A percentile compares a stretch with the other conserved stretches of the same genome.
Conservation (phyloP, 441 rosid species). For the Croton laevigatus region DNA sequence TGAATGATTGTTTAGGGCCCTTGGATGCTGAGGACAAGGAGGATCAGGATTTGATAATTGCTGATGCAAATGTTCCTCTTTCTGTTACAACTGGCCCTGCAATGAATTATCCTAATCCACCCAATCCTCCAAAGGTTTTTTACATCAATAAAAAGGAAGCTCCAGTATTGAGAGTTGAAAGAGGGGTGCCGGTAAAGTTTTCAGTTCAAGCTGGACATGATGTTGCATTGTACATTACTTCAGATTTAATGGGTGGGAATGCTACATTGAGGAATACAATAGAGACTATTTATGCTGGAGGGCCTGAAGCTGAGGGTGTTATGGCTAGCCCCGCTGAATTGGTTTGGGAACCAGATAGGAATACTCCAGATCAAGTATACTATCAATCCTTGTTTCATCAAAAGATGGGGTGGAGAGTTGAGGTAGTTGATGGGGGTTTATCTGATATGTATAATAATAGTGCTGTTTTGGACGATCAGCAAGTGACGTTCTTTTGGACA, state of each 20-base stretch:
- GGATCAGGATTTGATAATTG: constrained; percentile 78
- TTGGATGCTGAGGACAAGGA: constrained; percentile 79
- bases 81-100: constrained; percentile 65
- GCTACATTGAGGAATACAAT: constrained; percentile 69
- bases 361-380: constrained; percentile 85
- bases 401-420: constrained; percentile 98
- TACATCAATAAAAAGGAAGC: constrained; percentile 93
- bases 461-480: constrained; percentile 88
- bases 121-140: constrained; percentile 74
- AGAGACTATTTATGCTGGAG: constrained; percentile 83
- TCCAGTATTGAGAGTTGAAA: constrained; percentile 82
- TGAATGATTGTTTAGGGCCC: constrained; percentile 84
- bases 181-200: constrained; percentile 88
- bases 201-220: constrained; percentile 88
- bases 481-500: constrained; percentile 93
- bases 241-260: constrained; percentile 87
- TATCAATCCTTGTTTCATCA: constrained; percentile 76
- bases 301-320: constrained; percentile 85
- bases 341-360: constrained; percentile 84
- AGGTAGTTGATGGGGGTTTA: constrained; percentile 96
- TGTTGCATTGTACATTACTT: constrained; percentile 83
- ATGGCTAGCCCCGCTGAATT: constrained; percentile 64
- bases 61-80: constrained; percentile 71
- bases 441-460: constrained; percentile 93
- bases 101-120: constrained; percentile 80